Evolutionary conservation across 768 basidiomycete genomes (phyloP).

Genomic region (Mycena haematopus): DNA sequence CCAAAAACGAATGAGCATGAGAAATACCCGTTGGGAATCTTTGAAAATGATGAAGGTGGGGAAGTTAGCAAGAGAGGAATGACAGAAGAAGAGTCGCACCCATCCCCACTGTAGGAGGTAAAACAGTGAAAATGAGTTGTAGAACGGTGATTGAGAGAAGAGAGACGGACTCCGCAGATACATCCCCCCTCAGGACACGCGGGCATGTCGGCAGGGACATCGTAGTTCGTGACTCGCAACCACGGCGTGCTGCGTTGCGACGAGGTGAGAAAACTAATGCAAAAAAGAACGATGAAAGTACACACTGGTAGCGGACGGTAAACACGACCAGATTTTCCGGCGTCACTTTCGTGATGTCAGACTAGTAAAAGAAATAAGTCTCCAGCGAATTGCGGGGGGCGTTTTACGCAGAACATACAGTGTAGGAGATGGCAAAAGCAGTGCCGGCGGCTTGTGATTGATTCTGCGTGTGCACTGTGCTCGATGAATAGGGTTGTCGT

Average conservation of each 20-base stretch:
- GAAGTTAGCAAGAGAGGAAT: background rate
- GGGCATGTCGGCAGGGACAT: constrained; percentile 56
- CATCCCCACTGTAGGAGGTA: constrained; percentile 53
- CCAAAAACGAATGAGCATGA: background rate
- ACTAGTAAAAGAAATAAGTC: constrained; percentile 37
- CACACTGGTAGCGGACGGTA: constrained; percentile 55
- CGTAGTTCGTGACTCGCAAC: constrained; percentile 53
- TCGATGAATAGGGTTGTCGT: background rate
- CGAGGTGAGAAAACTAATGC: constrained; percentile 2
- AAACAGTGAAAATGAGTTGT: constrained; percentile 1
- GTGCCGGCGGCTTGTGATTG: constrained; percentile 58
- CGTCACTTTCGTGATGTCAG: constrained; percentile 53
- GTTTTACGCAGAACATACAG: constrained; percentile 35
- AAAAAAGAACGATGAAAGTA: background rate
- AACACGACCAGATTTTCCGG: constrained; percentile 59
- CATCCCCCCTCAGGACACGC: constrained; percentile 58
- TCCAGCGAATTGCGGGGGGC: background rate
- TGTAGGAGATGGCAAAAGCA: constrained; percentile 61
- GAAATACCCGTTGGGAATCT: constrained; percentile 50
- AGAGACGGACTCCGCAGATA: constrained; percentile 53
- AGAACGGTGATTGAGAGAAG: background rate
- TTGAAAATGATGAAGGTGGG: background rate
- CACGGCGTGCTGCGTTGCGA: constrained; percentile 52
- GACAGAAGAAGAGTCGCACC: constrained; percentile 40
- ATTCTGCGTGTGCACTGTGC: constrained; percentile 59